Evolutionary conservation across 2,329 filamentous ascomycete genomes (phyloP).

Genomic region (Phialocephala sp.): DNA sequence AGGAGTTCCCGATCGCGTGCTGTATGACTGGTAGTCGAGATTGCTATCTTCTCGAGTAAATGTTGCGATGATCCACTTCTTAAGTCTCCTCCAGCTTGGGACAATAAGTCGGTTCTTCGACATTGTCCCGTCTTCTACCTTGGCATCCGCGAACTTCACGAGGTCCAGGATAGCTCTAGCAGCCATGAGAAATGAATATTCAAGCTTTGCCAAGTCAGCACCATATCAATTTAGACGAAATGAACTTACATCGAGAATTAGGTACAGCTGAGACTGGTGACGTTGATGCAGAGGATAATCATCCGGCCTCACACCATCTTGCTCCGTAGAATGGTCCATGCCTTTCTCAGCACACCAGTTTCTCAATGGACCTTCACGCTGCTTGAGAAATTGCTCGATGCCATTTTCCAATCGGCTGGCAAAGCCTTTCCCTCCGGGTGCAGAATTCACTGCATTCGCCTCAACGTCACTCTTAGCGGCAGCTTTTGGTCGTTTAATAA

Average conservation of each 20-base stretch:
- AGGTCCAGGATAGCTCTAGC: conserved; percentile 65
- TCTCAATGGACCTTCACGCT: conserved; percentile 19
- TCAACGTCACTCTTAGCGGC: conserved; percentile 15
- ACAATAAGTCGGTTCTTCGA: conserved; percentile 63
- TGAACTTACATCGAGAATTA: conserved; percentile 18
- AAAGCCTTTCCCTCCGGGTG: conserved; percentile 10
- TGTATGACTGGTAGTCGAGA: conserved; percentile 54
- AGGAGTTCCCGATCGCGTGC: conserved; percentile 43
- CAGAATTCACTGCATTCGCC: conserved; percentile 7
- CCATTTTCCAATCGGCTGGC: conserved; percentile 10
- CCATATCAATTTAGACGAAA: background rate
- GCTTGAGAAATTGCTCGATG: conserved; percentile 16
- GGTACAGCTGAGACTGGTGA: conserved; percentile 18
- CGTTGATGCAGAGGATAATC: conserved; percentile 15
- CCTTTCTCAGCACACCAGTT: conserved; percentile 23
- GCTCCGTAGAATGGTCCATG: conserved; percentile 13
- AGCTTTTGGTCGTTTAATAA: conserved; percentile 15
- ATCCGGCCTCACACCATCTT: background rate
- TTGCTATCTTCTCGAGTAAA: conserved; percentile 56
- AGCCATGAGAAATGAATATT: conserved; percentile 40
- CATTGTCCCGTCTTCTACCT: conserved; percentile 66
- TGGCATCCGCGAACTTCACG: conserved; percentile 66
- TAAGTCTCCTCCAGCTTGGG: conserved; percentile 63
- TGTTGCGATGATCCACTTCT: conserved; percentile 64
- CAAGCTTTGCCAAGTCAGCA: conserved; percentile 15